Evolutionary conservation across 179 eudicot genomes (phyloP).

Genomic region (Kewa caespitosa): DNA sequence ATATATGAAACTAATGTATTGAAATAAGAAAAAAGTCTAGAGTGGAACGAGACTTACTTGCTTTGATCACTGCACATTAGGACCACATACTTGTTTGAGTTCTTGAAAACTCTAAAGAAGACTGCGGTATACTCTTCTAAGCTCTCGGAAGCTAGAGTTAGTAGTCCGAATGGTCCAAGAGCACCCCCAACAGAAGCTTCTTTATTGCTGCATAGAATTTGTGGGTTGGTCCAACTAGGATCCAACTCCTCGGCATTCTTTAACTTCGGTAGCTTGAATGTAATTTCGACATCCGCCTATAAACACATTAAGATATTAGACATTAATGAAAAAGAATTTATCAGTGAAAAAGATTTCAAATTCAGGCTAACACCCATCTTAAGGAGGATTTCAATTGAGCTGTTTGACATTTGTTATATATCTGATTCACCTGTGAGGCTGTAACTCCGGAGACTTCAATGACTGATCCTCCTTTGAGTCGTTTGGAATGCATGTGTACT

Average conservation of each 20-base stretch:
- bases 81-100: slow-evolving; percentile 39
- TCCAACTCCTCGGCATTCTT: slow-evolving; percentile 45
- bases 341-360: too few species aligned
- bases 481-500: slow-evolving; percentile 27
- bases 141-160: slow-evolving; percentile 48
- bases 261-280: slow-evolving; percentile 38
- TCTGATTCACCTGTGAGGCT: slow-evolving; percentile 50
- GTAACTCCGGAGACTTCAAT: slow-evolving; percentile 42
- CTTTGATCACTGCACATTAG: slow-evolving; percentile 82
- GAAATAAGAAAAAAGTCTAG: background rate
- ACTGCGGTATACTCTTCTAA: slow-evolving; percentile 45
- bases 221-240: slow-evolving; percentile 51
- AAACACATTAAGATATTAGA: too few species aligned
- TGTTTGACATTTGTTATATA: background rate
- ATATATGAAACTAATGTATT: background rate
- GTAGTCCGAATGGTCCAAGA: slow-evolving; percentile 69
- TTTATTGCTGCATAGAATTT: slow-evolving; percentile 49
- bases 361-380: too few species aligned
- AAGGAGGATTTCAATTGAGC: too few species aligned
- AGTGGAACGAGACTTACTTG: slow-evolving; percentile 33
- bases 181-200: slow-evolving; percentile 50
- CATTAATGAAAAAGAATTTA: too few species aligned
- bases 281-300: slow-evolving; percentile 67
- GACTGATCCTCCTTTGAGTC: slow-evolving; percentile 36
- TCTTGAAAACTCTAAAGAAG: slow-evolving; percentile 64